Evolutionary conservation across 2,329 filamentous ascomycete genomes (phyloP), one percentile per base, ranked within the genome.

Genomic region (Plenodomus lindquistii): DNA sequence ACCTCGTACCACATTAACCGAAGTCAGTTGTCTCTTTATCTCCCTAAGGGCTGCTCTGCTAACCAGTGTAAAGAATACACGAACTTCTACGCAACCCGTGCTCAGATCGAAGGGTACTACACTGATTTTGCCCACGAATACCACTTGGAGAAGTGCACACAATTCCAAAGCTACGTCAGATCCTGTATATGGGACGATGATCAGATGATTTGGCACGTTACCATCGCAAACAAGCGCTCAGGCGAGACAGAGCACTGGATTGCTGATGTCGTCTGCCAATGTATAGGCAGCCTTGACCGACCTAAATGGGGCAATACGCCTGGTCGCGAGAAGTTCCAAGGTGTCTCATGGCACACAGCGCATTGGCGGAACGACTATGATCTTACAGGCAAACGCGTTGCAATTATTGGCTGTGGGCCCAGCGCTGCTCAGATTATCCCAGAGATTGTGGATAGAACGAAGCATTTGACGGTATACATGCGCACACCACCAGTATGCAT

Each of bases 311-410:
- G 41, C 9, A 43, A 16, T 16, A 37, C 41, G 11, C 17, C 29
- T 43, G 29, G 40, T 36, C 41, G 41, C 22, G 29, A 43, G 11
- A 4, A 36, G 29, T 75, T 71, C 62, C 63, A 70, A 49, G 72
- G 73, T 16, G 69, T 72, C 44, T 54, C 75, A 4, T 69, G 73
- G 69, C 73, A 75, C 48, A 70, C 67, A 6, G 73, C 73, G 18
- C 53, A 60, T 13, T 75, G 70, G 44, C 71, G n/a, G n/a, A n/a
- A 74, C 22, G 65, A 71, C 46, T 71, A 49, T 39, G 45, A 69
- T 21, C 31, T 50, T 13, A 68, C 17, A 20, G 65, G 65, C 18
- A 74, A 75, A 44, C 63, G 54, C 13, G 71, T 75, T 2, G 72
- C 72, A 2, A 69, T 74, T 3, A 65, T 75, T 18, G 72, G 72